These are phyloP conservation scores for Clarireedia sp. DNA, from an alignment of 2,329 filamentous ascomycete genomes.

Conservation along the genomic window DNA sequence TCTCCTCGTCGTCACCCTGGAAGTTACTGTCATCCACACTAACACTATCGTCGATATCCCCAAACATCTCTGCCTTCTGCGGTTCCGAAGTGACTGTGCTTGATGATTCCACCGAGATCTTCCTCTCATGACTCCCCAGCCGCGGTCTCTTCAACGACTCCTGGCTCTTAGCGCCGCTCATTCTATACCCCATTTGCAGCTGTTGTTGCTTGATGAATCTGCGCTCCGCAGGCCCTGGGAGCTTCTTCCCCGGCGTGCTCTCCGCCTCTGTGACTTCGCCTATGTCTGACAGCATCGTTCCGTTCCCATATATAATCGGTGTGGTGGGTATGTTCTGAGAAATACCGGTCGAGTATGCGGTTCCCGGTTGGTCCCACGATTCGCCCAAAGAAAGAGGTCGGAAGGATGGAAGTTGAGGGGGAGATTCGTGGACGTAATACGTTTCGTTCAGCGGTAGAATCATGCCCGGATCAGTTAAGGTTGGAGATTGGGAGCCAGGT, in stretches of 20 bases:
- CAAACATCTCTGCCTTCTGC: slow-evolving; percentile 39
- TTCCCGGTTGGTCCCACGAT: slow-evolving; percentile 27
- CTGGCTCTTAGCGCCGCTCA: slow-evolving; percentile 38
- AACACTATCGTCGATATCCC: slow-evolving; percentile 52
- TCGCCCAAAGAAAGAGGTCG: slow-evolving; percentile 27
- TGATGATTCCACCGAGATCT: slow-evolving; percentile 50
- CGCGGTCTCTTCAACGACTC: slow-evolving; percentile 39
- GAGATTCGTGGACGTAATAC: slow-evolving; percentile 43
- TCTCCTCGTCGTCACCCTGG: slow-evolving; percentile 61
- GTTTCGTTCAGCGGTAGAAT: slow-evolving; percentile 65
- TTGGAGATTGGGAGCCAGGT: slow-evolving; percentile 74
- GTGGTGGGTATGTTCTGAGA: slow-evolving; percentile 44
- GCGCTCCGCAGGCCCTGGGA: slow-evolving; percentile 27
- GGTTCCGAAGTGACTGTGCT: slow-evolving; percentile 50
- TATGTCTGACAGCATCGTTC: slow-evolving; percentile 62
- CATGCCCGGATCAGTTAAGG: slow-evolving; percentile 89
- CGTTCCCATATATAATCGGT: slow-evolving; percentile 61
- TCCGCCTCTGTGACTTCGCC: slow-evolving; percentile 47
- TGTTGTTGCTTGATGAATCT: slow-evolving; percentile 23
- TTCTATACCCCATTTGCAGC: slow-evolving; percentile 23
- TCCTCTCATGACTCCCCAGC: slow-evolving; percentile 39
- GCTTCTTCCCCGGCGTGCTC: slow-evolving; percentile 36
- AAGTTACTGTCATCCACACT: slow-evolving; percentile 59
- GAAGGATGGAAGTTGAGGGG: slow-evolving; percentile 35
- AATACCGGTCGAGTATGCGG: slow-evolving; percentile 30